Evolutionary conservation across 2,329 filamentous ascomycete species (phyloP).

Genomic region (Fusarium sp.): DNA sequence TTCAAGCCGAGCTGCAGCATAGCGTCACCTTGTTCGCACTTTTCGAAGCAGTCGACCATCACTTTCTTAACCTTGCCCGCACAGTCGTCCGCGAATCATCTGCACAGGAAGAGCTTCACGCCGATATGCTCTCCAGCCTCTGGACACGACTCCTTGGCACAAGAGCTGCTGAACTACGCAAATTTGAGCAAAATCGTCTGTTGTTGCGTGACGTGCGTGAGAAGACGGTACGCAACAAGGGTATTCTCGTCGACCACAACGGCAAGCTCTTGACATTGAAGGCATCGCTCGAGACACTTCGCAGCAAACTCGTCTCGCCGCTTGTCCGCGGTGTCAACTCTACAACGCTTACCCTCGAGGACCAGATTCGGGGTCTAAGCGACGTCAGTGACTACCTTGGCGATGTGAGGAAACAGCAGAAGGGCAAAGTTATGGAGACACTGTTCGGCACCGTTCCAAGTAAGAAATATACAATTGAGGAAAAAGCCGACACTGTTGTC

Average conservation of each 20-base stretch:
- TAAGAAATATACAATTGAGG: slow-evolving; percentile 50
- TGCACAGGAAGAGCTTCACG: slow-evolving; percentile 81
- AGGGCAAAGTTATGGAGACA: slow-evolving; percentile 83
- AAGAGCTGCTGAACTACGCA: slow-evolving; percentile 78
- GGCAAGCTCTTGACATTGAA: slow-evolving; percentile 85
- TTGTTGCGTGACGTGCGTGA: slow-evolving; percentile 82
- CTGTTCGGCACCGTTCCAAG: slow-evolving; percentile 68
- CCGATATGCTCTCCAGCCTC: slow-evolving; percentile 82
- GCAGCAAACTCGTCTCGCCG: slow-evolving; percentile 85
- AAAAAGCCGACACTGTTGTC: slow-evolving; percentile 36
- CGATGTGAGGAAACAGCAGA: slow-evolving; percentile 80
- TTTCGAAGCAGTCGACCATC: slow-evolving; percentile 91
- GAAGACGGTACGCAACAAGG: slow-evolving; percentile 88
- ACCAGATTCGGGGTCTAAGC: slow-evolving; percentile 85
- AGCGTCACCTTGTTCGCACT: slow-evolving; percentile 83
- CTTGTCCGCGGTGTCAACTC: slow-evolving; percentile 77
- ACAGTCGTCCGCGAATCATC: slow-evolving; percentile 86
- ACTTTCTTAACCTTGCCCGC: slow-evolving; percentile 89
- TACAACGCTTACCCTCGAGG: slow-evolving; percentile 79
- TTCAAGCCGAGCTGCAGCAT: slow-evolving; percentile 84
- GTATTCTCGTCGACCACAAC: slow-evolving; percentile 86
- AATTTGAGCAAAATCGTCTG: slow-evolving; percentile 90
- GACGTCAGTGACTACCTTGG: slow-evolving; percentile 83
- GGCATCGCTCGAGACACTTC: slow-evolving; percentile 84
- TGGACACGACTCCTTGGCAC: slow-evolving; percentile 88